phyloP scores from a whole-genome alignment of 495 filamentous ascomycete genomes.

The Talaromyces nanjingensis region DNA sequence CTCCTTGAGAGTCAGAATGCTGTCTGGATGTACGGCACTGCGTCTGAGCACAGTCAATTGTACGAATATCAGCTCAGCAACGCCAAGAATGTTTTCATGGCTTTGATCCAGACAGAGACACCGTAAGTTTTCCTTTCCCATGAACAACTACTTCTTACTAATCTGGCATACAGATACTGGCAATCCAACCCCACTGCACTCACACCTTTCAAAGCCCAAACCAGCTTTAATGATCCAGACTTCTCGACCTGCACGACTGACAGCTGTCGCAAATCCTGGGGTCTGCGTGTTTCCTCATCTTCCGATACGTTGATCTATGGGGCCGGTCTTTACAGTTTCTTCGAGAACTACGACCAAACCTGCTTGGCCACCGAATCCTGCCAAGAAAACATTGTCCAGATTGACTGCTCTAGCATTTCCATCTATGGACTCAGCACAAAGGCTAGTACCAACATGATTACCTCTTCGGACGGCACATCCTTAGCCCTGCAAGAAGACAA shows the following conservation, averaged over 20 bases:
- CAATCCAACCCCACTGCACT: slow-evolving; percentile 77
- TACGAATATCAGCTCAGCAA: slow-evolving; percentile 85
- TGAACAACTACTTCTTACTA: not conserved
- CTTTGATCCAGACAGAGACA: slow-evolving; percentile 84
- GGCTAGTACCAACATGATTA: slow-evolving; percentile 81
- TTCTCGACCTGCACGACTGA: slow-evolving; percentile 57
- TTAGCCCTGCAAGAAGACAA: slow-evolving; percentile 61
- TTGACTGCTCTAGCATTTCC: slow-evolving; percentile 66
- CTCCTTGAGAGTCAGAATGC: slow-evolving; percentile 58
- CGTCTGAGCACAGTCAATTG: slow-evolving; percentile 80
- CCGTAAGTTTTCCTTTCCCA: slow-evolving; percentile 30
- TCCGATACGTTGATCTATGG: slow-evolving; percentile 67
- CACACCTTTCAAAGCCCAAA: slow-evolving; percentile 56
- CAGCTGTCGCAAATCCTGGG: slow-evolving; percentile 76
- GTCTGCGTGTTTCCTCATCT: slow-evolving; percentile 67
- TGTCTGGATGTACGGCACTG: slow-evolving; percentile 66
- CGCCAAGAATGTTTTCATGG: slow-evolving; percentile 78
- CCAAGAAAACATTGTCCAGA: slow-evolving; percentile 79
- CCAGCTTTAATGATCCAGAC: slow-evolving; percentile 64
- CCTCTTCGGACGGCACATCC: slow-evolving; percentile 35
- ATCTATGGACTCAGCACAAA: slow-evolving; percentile 82
- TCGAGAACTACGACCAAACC: slow-evolving; percentile 73
- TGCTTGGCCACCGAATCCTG: slow-evolving; percentile 72
- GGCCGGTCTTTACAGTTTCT: slow-evolving; percentile 80
- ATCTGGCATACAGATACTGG: slow-evolving; percentile 48